These are phyloP conservation scores for Pascua guehoae DNA, from an alignment of 1,284 basidiomycete genomes.

Conservation along the genomic window DNA sequence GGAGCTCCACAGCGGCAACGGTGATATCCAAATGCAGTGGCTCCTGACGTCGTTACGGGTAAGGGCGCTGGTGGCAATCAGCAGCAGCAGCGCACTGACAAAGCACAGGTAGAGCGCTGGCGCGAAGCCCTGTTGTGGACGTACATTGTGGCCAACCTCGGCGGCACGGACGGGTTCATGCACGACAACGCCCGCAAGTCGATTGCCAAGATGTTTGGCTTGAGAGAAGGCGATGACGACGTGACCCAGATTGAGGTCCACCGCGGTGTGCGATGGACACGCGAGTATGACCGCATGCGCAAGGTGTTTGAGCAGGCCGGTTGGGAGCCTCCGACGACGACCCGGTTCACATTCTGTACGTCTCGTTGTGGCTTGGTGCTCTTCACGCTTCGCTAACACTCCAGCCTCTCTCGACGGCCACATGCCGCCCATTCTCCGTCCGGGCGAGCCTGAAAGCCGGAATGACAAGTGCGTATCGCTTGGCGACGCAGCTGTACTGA, in stretches of 20 bases:
- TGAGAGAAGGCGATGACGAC: conserved; percentile 25
- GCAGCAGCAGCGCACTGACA: not conserved
- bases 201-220: conserved; percentile 33
- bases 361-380: not conserved
- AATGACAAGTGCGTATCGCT: conserved; percentile 23
- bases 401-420: conserved; percentile 43
- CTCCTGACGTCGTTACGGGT: conserved; percentile 34
- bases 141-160: conserved; percentile 39
- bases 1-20: conserved; percentile 33
- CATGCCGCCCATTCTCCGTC: conserved; percentile 31
- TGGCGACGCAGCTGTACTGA: not conserved
- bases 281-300: conserved; percentile 29
- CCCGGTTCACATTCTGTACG: conserved; percentile 38
- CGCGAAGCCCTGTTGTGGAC: conserved; percentile 47
- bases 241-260: conserved; percentile 40
- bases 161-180: conserved; percentile 30
- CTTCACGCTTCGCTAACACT: too few relatives aligned
- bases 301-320: conserved; percentile 31
- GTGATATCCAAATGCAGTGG: conserved; percentile 46
- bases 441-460: conserved; percentile 6
- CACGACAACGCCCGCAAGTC: conserved; percentile 24
- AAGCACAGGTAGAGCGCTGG: conserved; percentile 42
- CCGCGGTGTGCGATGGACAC: conserved; percentile 37
- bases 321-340: conserved; percentile 37
- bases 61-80: not conserved